Conservation (phyloP, 495 filamentous ascomycete species). For the Penicillium roqueforti region DNA sequence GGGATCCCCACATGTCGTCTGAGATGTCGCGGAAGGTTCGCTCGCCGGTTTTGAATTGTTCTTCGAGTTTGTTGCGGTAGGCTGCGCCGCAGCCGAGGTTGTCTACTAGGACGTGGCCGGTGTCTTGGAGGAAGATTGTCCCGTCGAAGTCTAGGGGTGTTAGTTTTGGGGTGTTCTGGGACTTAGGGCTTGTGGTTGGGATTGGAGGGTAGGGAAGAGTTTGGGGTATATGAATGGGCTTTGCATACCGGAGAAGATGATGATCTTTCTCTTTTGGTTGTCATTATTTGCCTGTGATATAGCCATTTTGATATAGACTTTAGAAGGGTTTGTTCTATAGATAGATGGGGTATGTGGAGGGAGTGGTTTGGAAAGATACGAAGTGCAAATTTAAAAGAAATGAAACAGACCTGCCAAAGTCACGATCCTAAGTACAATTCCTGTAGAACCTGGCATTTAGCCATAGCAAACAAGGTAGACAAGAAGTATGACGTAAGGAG, state of each 20-base stretch:
- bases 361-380: not conserved
- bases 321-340: not conserved
- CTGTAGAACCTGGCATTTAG: not conserved
- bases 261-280: slow-evolving; percentile 27
- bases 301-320: slow-evolving; percentile 15
- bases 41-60: slow-evolving; percentile 63
- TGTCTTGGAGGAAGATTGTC: slow-evolving; percentile 78
- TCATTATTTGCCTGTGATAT: slow-evolving; percentile 12
- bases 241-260: slow-evolving; percentile 30
- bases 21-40: slow-evolving; percentile 70
- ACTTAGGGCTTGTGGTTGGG: not conserved
- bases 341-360: not conserved
- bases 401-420: not conserved
- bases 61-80: slow-evolving; percentile 55
- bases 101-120: slow-evolving; percentile 70
- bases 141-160: slow-evolving; percentile 62
- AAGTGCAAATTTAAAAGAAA: not conserved
- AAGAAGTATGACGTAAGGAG: slow-evolving; percentile 1
- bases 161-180: not conserved
- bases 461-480: slow-evolving; percentile 7
- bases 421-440: not conserved
- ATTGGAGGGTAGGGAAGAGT: not conserved
- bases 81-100: slow-evolving; percentile 58
- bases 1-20: slow-evolving; percentile 72
- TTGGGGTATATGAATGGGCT: not conserved